Evolutionary conservation across 306 rosid species (phyloP).

Genomic region (Inga leiocalycina): DNA sequence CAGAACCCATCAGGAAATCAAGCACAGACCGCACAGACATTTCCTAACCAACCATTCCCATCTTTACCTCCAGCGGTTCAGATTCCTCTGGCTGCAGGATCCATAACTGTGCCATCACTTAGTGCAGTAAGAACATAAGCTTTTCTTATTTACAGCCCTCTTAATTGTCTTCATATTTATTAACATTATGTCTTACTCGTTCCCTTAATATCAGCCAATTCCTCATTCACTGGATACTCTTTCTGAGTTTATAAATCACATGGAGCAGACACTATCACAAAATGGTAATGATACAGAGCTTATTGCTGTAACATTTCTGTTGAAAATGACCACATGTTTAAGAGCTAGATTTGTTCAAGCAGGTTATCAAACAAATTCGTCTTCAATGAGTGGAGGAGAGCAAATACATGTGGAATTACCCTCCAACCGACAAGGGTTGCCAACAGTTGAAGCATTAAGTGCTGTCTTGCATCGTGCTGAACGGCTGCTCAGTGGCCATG

Average conservation of each 20-base stretch:
- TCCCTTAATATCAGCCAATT: slow-evolving; percentile 69
- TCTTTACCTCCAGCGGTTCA: slow-evolving; percentile 71
- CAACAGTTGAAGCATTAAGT: slow-evolving; percentile 80
- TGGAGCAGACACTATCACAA: slow-evolving; percentile 75
- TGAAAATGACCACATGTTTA: slow-evolving; percentile 5
- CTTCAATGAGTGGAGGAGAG: slow-evolving; percentile 53
- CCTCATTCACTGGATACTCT: slow-evolving; percentile 82
- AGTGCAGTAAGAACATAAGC: slow-evolving; percentile 52
- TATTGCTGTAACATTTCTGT: slow-evolving; percentile 22
- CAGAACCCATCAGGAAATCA: slow-evolving; percentile 64
- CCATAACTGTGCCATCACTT: slow-evolving; percentile 71
- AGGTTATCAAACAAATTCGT: slow-evolving; percentile 54
- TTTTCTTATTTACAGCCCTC: slow-evolving; percentile 14
- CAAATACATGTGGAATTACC: slow-evolving; percentile 68
- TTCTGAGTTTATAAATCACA: slow-evolving; percentile 76
- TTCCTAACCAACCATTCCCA: slow-evolving; percentile 63
- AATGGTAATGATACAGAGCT: slow-evolving; percentile 51
- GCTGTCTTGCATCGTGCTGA: slow-evolving; percentile 74
- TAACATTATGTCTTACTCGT: not conserved
- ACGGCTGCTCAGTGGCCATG: slow-evolving; percentile 66
- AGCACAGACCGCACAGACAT: slow-evolving; percentile 69
- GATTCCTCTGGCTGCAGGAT: slow-evolving; percentile 69
- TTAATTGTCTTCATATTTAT: slow-evolving; percentile 24
- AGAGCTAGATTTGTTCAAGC: slow-evolving; percentile 36
- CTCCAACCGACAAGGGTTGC: slow-evolving; percentile 76